Conservation (phyloP, 257 asterid genomes). For the Nicotiana sylvestris region DNA sequence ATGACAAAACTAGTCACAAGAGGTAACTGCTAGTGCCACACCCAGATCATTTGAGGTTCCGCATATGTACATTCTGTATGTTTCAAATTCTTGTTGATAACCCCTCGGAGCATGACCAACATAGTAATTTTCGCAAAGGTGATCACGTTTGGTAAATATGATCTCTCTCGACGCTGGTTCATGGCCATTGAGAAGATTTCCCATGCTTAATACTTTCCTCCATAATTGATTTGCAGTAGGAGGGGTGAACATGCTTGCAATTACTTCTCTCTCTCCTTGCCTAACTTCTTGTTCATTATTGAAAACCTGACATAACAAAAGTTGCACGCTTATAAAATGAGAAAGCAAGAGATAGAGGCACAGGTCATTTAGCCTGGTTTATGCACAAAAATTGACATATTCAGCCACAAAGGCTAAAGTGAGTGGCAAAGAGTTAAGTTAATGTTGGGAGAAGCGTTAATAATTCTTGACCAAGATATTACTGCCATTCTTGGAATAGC, state of each 20-base stretch:
- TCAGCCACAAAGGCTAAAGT: neutral
- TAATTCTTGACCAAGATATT: neutral
- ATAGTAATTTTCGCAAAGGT: slow-evolving; percentile 56
- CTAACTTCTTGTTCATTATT: slow-evolving; percentile 47
- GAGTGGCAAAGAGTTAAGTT: neutral
- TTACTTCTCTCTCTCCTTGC: slow-evolving; percentile 49
- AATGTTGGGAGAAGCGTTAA: neutral
- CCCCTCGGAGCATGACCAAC: slow-evolving; percentile 39
- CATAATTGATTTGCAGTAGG: slow-evolving; percentile 92
- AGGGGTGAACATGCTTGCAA: slow-evolving; percentile 70
- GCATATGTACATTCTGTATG: slow-evolving; percentile 81
- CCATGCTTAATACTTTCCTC: slow-evolving; percentile 94
- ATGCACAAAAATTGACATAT: neutral
- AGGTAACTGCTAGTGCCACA: slow-evolving; percentile 87
- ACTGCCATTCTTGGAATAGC: neutral
- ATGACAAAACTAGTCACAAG: slow-evolving; percentile 52
- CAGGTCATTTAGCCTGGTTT: neutral
- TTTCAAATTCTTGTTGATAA: slow-evolving; percentile 58
- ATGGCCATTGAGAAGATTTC: slow-evolving; percentile 92
- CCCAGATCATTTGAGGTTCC: slow-evolving; percentile 88
- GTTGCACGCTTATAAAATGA: neutral
- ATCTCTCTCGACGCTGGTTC: slow-evolving; percentile 86
- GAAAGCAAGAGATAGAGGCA: neutral
- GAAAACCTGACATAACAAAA: slow-evolving; percentile 37
- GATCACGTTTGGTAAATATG: slow-evolving; percentile 65